Percentiles rank a stretch among this genome's conserved stretches.
Conservation (phyloP, 768 basidiomycete species). For the Phanerochaete carnosa region DNA sequence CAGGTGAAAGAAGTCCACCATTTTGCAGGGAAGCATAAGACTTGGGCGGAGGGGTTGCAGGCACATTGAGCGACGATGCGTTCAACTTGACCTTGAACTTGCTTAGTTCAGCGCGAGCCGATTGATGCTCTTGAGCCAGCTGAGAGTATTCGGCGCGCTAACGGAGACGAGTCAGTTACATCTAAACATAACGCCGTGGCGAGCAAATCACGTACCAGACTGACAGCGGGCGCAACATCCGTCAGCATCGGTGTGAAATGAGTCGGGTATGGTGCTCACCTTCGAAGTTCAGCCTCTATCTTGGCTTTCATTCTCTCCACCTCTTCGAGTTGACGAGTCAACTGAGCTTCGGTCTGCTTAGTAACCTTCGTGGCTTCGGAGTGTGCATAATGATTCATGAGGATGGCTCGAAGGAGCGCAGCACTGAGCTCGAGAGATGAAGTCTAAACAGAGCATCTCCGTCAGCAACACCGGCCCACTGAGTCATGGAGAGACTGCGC, state of each 20-base stretch:
- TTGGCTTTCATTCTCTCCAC: conserved; percentile 53
- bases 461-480: background rate
- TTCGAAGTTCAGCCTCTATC: conserved; percentile 68
- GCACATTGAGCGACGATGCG: conserved; percentile 28
- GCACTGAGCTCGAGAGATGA: conserved; percentile 74
- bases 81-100: conserved; percentile 49
- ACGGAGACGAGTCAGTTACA: conserved; percentile 4
- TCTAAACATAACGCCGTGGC: conserved; percentile 10
- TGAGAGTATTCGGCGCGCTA: conserved; percentile 60
- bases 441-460: conserved; percentile 35
- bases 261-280: conserved; percentile 43
- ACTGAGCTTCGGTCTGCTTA: conserved; percentile 55
- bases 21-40: conserved; percentile 15
- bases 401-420: conserved; percentile 75
- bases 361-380: conserved; percentile 71
- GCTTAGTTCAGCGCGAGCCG: conserved; percentile 62
- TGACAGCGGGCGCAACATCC: conserved; percentile 32
- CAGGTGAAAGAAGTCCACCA: conserved; percentile 18
- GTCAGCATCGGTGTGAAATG: conserved; percentile 12
- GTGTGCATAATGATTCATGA: conserved; percentile 79
- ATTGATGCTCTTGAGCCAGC: conserved; percentile 70
- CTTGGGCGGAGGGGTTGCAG: conserved; percentile 25
- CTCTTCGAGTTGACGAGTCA: conserved; percentile 67
- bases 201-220: conserved; percentile 41
- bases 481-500: conserved; percentile 24